Conservation (phyloP, 2,329 filamentous ascomycete genomes). For the Pseudogymnoascus sp. region DNA sequence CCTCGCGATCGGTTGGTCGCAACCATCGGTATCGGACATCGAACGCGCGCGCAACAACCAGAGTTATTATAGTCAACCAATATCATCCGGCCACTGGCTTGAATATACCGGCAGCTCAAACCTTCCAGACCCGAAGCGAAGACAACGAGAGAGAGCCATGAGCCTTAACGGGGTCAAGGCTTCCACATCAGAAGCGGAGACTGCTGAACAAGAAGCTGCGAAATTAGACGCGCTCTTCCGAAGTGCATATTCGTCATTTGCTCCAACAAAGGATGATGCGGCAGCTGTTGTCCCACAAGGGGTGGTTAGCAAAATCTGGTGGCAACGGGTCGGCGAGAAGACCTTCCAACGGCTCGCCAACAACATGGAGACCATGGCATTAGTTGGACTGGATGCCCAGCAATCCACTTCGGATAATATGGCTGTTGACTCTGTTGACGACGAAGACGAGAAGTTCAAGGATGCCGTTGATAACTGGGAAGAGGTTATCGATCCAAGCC, state of each 20-base stretch:
- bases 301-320: constrained; percentile 65
- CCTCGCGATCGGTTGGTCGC: constrained; percentile 42
- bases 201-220: constrained; percentile 50
- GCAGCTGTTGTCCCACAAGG: constrained; percentile 63
- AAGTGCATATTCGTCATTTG: constrained; percentile 73
- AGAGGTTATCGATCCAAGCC: constrained; percentile 51
- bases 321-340: constrained; percentile 63
- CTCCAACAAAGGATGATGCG: constrained; percentile 67
- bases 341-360: constrained; percentile 58
- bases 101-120: constrained; percentile 58
- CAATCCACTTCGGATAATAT: background rate
- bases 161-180: constrained; percentile 58
- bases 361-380: constrained; percentile 17
- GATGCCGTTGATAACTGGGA: constrained; percentile 54
- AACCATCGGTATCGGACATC: constrained; percentile 27
- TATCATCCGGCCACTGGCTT: constrained; percentile 64
- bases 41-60: constrained; percentile 34
- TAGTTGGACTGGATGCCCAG: constrained; percentile 14
- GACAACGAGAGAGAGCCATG: constrained; percentile 65
- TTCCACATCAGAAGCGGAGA: constrained; percentile 35
- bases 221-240: constrained; percentile 71
- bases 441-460: constrained; percentile 36
- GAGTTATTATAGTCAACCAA: constrained; percentile 58
- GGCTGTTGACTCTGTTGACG: constrained; percentile 14
- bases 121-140: constrained; percentile 50